Evolutionary conservation across 2,329 filamentous ascomycete genomes (phyloP).

Genomic region (Myriosclerotinia curreyana): DNA sequence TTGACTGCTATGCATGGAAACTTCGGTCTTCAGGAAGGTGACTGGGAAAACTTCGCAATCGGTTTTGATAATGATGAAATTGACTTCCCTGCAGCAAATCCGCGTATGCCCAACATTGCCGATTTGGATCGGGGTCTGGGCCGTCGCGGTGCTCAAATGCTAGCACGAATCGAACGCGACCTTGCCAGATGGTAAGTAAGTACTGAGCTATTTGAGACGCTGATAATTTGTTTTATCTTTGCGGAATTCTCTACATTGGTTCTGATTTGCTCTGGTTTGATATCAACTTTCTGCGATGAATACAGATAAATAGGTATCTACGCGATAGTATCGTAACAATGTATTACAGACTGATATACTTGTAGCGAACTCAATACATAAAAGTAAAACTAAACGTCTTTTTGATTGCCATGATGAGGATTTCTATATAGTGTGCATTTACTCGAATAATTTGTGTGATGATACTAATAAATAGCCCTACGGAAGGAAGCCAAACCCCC

Average conservation of each 20-base stretch:
- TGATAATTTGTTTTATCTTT: background rate
- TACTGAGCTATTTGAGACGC: background rate
- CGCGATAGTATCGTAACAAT: background rate
- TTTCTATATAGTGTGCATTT: too few species aligned
- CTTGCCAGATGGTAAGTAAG: background rate
- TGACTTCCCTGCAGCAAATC: too few species aligned
- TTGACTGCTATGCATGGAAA: conserved; percentile 26
- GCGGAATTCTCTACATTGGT: background rate
- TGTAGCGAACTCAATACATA: background rate
- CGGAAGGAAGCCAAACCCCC: too few species aligned
- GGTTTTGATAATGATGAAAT: too few species aligned
- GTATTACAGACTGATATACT: background rate
- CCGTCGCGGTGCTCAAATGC: background rate
- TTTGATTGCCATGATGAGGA: background rate
- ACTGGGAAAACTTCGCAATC: too few species aligned
- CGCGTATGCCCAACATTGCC: too few species aligned
- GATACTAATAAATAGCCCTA: too few species aligned
- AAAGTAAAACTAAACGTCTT: background rate
- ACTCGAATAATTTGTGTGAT: too few species aligned
- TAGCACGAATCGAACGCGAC: too few species aligned
- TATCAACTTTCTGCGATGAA: background rate
- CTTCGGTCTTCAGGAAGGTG: background rate
- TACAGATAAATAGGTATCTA: background rate
- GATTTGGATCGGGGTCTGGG: too few species aligned
- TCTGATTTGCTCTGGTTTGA: background rate